Evolutionary conservation across 225 moss, liverwort and hornwort genomes (phyloP).

Genomic region (Ulota crispa): DNA sequence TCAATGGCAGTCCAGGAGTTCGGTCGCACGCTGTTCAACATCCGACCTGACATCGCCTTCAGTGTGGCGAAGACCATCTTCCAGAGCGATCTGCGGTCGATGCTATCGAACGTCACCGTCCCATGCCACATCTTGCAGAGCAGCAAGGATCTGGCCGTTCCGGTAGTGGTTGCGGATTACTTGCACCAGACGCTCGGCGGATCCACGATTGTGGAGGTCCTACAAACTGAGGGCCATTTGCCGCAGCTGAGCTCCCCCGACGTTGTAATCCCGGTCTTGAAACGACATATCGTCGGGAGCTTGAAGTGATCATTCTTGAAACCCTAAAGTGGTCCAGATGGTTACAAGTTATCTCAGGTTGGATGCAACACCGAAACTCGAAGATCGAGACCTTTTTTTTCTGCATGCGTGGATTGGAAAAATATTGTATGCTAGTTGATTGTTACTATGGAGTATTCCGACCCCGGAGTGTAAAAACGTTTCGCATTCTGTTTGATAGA

Average conservation of each 20-base stretch:
- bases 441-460: background rate
- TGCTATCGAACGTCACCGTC: constrained; percentile 50
- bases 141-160: constrained; percentile 81
- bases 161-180: constrained; percentile 77
- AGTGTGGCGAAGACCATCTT: constrained; percentile 84
- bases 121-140: constrained; percentile 90
- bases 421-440: background rate
- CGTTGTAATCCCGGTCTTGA: constrained; percentile 67
- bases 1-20: constrained; percentile 86
- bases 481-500: background rate
- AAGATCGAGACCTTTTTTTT: background rate
- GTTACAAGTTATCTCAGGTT: background rate
- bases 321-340: background rate
- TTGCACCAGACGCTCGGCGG: constrained; percentile 76
- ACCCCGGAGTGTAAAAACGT: background rate
- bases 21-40: constrained; percentile 81
- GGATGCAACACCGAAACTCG: background rate
- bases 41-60: constrained; percentile 91
- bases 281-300: constrained; percentile 50
- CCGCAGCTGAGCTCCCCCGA: constrained; percentile 89
- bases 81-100: constrained; percentile 69
- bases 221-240: constrained; percentile 75
- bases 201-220: constrained; percentile 75
- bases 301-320: background rate
- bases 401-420: constrained; percentile 34